These are phyloP conservation scores for Auriculariales sp. DNA, from an alignment of 768 basidiomycete genomes.

Conservation along the genomic window DNA sequence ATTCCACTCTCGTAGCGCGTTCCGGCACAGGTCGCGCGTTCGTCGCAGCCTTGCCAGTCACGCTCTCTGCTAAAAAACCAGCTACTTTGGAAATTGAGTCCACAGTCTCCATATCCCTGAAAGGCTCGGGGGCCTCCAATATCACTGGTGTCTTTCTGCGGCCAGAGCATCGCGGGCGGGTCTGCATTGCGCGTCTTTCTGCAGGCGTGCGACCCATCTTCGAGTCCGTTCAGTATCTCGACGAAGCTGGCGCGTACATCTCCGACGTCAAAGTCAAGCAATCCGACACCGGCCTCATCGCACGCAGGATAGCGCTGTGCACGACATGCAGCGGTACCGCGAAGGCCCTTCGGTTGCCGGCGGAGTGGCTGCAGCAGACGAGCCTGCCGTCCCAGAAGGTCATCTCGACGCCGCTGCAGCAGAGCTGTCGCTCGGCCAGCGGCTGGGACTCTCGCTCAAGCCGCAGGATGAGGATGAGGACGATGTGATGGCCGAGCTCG, in stretches of 20 bases:
- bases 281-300: conserved; percentile 10
- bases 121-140: conserved; percentile 18
- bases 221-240: conserved; percentile 37
- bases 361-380: conserved; percentile 38
- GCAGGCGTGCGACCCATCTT: conserved; percentile 47
- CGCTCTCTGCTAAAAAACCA: conserved; percentile 28
- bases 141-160: conserved; percentile 36
- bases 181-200: conserved; percentile 39
- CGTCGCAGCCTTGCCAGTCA: conserved; percentile 37
- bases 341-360: conserved; percentile 49
- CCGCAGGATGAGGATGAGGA: conserved; percentile 13
- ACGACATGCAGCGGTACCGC: conserved; percentile 32
- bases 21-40: conserved; percentile 46
- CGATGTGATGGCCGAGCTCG: conserved; percentile 14
- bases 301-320: conserved; percentile 7
- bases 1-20: conserved; percentile 34
- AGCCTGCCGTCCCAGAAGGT: conserved; percentile 47
- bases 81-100: conserved; percentile 38
- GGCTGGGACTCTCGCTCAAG: conserved; percentile 52
- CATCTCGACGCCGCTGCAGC: conserved; percentile 71
- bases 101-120: conserved; percentile 24
- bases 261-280: conserved; percentile 20
- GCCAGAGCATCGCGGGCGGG: conserved; percentile 22
- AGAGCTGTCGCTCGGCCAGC: conserved; percentile 83
- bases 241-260: conserved; percentile 38